Base-by-base conservation (phyloP, 176 grass and related monocot species). In the maize (Zea mays) region DNA sequence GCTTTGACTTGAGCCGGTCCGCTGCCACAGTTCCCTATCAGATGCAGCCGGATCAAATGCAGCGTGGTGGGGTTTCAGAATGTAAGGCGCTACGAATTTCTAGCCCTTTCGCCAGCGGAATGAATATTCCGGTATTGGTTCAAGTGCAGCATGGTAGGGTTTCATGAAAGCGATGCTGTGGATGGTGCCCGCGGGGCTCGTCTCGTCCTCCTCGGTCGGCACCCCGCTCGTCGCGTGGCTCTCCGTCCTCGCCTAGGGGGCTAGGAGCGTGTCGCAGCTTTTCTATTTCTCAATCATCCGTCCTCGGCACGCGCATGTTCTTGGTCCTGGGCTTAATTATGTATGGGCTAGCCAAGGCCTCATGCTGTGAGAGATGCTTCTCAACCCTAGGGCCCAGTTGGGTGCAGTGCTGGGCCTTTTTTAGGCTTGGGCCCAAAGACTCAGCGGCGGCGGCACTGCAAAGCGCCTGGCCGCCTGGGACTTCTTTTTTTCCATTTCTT, bases 101-200 rank as follows among this genome's bases (percentile, higher is more conserved):
- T 8, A 15, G 45, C 17, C 1, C 10, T 45, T 45, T 19, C 11
- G n/a, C 20, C 43, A 17, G 17, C 50, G 17, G 1, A 51, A 65
- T 1, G 6, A 51, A 17, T 13, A 51, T 36, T 71, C 46, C n/a
- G 19, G 8, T 34, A 6, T 4, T 48, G 42, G 43, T 12, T 6
- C 41, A 21, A 27, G 1, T 27, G 27, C 27, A 27, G 27, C 27
- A 27, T 27, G 27, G 27, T 27, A 27, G 27, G 27, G 27, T 27
- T 27, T 27, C 27, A 40, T 8, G 27, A 7, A 42, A 21, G 13
- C 38, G 47, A 57, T 80, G 37, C n/a, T 87, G 21, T 93, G 90
- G 90, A 93, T 93, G 90, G 90, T 93, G 62, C 87, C 87, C 39
- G 62, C 74, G 19, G 81, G 86, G 43, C 60, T 90, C 48, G 61